Conservation (phyloP, 106 monocot species). For the Phalaenopsis equestris region DNA sequence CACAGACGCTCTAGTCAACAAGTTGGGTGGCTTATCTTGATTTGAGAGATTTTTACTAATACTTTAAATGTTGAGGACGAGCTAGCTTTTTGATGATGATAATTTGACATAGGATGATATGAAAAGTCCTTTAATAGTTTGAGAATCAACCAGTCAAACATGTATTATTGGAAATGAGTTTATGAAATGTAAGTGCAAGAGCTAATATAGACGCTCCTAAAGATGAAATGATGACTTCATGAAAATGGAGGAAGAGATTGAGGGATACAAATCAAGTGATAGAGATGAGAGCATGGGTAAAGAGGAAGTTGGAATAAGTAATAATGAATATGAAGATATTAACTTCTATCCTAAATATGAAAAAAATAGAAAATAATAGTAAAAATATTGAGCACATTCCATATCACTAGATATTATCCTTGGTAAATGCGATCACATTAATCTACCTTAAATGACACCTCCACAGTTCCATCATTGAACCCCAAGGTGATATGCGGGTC, state of each 20-base stretch:
- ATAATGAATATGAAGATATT: no score
- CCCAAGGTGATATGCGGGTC: no score
- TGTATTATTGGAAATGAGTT: background rate
- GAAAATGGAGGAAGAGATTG: background rate
- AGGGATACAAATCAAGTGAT: background rate
- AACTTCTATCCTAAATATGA: no score
- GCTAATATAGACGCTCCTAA: background rate
- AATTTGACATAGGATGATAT: background rate
- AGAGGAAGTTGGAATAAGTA: no score
- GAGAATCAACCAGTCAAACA: background rate
- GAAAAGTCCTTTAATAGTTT: background rate
- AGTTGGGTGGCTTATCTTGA: background rate
- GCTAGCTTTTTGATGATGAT: background rate
- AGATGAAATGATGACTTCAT: background rate
- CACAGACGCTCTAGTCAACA: background rate
- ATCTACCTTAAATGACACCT: no score
- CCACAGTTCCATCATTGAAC: no score
- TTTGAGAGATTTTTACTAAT: background rate
- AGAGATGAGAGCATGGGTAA: background rate
- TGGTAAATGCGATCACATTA: no score
- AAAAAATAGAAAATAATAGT: no score
- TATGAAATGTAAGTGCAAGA: background rate
- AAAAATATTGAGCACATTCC: no score
- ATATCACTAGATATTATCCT: no score
- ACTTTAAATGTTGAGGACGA: background rate